phyloP scores from a whole-genome alignment of 2,329 filamentous ascomycete genomes.

The Penicillium sclerotigenum region DNA sequence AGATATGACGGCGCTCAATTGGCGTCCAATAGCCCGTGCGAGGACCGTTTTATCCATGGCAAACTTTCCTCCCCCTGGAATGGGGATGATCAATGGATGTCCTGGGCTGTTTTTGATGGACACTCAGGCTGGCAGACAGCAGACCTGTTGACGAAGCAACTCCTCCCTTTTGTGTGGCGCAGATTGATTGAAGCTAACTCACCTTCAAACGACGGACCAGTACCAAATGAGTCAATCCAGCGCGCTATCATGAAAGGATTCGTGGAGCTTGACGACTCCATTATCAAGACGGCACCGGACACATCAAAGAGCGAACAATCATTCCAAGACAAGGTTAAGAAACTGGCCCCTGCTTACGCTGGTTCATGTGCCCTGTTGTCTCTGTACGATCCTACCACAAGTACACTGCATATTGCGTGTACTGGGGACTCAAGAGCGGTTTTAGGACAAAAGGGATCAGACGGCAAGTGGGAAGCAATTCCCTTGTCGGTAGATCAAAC shows the following conservation, averaged over 20 bases:
- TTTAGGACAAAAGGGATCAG: conserved; percentile 45
- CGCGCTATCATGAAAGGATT: conserved; percentile 24
- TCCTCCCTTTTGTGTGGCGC: conserved; percentile 22
- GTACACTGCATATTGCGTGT: conserved; percentile 60
- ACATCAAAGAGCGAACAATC: conserved; percentile 16
- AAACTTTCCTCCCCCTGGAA: conserved; percentile 24
- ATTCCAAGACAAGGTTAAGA: conserved; percentile 24
- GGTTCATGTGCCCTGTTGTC: conserved; percentile 65
- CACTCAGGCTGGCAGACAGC: conserved; percentile 33
- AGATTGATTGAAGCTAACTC: conserved; percentile 15
- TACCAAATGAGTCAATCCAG: conserved; percentile 18
- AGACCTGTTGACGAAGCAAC: conserved; percentile 22
- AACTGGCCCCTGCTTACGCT: conserved; percentile 34
- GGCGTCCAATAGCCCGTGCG: conserved; percentile 39
- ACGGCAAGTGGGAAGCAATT: conserved; percentile 51
- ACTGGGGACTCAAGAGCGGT: conserved; percentile 67
- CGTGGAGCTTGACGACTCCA: conserved; percentile 24
- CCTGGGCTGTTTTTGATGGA: conserved; percentile 44
- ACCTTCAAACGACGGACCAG: background rate
- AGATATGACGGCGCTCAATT: conserved; percentile 29
- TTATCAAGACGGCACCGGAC: conserved; percentile 22
- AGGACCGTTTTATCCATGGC: conserved; percentile 29
- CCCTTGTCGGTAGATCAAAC: conserved; percentile 65
- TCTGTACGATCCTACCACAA: conserved; percentile 55
- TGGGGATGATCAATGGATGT: conserved; percentile 27